Base-by-base conservation (phyloP, 164 flowering plant genomes). In the Magnolia kwangsiensis region DNA sequence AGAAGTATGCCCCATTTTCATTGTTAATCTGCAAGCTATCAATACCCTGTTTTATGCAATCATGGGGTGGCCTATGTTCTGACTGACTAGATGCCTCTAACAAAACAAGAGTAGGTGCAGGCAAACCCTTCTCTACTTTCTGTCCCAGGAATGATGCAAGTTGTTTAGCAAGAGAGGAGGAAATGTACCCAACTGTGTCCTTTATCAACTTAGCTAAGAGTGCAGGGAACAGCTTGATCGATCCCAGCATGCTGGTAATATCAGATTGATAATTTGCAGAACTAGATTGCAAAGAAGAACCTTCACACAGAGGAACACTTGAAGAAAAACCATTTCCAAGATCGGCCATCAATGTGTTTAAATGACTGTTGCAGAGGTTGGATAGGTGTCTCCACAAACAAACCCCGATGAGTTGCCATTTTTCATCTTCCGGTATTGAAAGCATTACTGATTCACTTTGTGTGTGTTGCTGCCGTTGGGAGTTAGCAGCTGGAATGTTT, bases 311-410 rank as follows among this genome's bases (percentile, higher is more conserved):
- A 24, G 77, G 74, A 18, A 76, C 7, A 66, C 70, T 76, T 50
- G 75, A 74, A 61, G 75, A 58, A 76, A 24, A 8, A 66, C 72
- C 55, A n/a, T 79, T 86, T 78, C 84, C 86, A 63, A 72, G 69
- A 27, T 74, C 74, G 55, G 75, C 71, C 63, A 79, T 65, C 16
- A 71, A 75, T 21, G 51, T 45, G 67, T 80, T 80, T 29, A 90
- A 81, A 68, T 83, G 84, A 81, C 74, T 73, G 72, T 80, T 82
- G 77, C 83, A 63, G 79, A 89, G 86, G 50, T 75, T 80, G 73
- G 85, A 83, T 73, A 94, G 75, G 71, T 84, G 88, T 74, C 79
- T 83, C 97, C 98, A 96, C 76, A 92, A 81, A 74, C 88, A 88
- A 70, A 80, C 80, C 50, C 88, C 84, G 31, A 91, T 73, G 8